A percentile compares a stretch with the other conserved stretches of the same genome.
Evolutionary conservation across 495 filamentous ascomycete genomes (phyloP).

Genomic region (Penicillium silybi): DNA sequence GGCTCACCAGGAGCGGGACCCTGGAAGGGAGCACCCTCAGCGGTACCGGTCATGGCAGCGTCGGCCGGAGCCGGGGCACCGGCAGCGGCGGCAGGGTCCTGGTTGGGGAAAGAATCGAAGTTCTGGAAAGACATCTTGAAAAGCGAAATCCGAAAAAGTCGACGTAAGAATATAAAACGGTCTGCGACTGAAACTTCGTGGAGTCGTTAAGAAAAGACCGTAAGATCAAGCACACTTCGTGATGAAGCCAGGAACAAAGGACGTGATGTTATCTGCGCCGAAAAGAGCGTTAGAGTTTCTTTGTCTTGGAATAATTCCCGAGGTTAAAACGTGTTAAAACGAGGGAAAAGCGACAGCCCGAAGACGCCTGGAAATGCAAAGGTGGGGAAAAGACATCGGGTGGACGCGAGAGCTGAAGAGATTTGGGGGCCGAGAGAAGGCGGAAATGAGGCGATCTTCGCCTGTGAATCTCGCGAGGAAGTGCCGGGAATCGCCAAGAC

Average conservation of each 20-base stretch:
- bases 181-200: slow-evolving; percentile 35
- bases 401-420: neutral
- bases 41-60: slow-evolving; percentile 48
- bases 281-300: slow-evolving; percentile 7
- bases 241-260: slow-evolving; percentile 29
- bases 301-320: neutral
- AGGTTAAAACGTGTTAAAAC: neutral
- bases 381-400: neutral
- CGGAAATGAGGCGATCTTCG: neutral
- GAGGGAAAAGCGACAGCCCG: neutral
- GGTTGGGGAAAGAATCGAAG: slow-evolving; percentile 54
- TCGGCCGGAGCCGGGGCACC: slow-evolving; percentile 51
- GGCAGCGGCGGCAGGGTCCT: slow-evolving; percentile 50
- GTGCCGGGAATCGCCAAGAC: slow-evolving; percentile 13
- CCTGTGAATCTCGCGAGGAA: neutral
- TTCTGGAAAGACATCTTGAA: slow-evolving; percentile 56
- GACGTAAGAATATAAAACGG: slow-evolving; percentile 38
- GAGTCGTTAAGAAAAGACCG: slow-evolving; percentile 43
- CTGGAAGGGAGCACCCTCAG: slow-evolving; percentile 54
- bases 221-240: slow-evolving; percentile 35
- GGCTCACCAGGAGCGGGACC: slow-evolving; percentile 50
- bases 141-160: slow-evolving; percentile 27
- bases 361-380: neutral
- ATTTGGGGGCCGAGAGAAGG: neutral
- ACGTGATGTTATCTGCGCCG: slow-evolving; percentile 19